These are phyloP conservation scores for Sporothrix pseudoabietina DNA, from an alignment of 2,329 filamentous ascomycete genomes.

Conservation along the genomic window DNA sequence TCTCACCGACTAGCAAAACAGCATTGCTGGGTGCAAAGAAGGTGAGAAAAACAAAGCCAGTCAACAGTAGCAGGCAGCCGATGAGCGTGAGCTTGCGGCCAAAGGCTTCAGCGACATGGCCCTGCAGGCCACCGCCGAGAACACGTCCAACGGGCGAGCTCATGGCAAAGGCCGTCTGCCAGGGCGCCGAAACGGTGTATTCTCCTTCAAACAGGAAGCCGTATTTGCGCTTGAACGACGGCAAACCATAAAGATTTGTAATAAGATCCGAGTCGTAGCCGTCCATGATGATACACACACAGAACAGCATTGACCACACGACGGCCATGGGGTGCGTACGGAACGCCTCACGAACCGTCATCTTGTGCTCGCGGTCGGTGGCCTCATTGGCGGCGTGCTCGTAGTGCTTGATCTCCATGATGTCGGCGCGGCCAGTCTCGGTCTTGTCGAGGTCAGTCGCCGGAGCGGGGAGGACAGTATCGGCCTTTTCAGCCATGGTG, in stretches of 20 bases:
- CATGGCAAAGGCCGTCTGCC: slow-evolving; percentile 52
- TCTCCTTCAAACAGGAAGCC: slow-evolving; percentile 37
- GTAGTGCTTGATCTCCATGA: slow-evolving; percentile 25
- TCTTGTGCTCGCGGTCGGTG: slow-evolving; percentile 26
- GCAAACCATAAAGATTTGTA: slow-evolving; percentile 32
- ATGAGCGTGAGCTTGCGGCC: slow-evolving; percentile 26
- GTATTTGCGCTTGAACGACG: slow-evolving; percentile 35
- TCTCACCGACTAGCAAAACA: slow-evolving; percentile 61
- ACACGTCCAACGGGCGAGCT: slow-evolving; percentile 49
- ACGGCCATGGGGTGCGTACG: slow-evolving; percentile 31
- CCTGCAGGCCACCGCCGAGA: slow-evolving; percentile 52
- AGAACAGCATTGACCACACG: slow-evolving; percentile 28
- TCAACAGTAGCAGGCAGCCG: slow-evolving; percentile 35
- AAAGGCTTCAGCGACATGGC: slow-evolving; percentile 35
- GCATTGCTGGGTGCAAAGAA: slow-evolving; percentile 61
- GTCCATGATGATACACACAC: slow-evolving; percentile 32
- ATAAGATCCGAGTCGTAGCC: slow-evolving; percentile 35
- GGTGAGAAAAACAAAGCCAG: slow-evolving; percentile 58
- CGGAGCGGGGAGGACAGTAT: background rate
- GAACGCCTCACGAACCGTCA: slow-evolving; percentile 36
- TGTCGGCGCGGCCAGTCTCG: slow-evolving; percentile 23
- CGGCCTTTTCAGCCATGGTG: background rate
- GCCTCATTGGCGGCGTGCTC: slow-evolving; percentile 25
- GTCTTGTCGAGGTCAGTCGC: slow-evolving; percentile 21
- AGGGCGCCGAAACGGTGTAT: slow-evolving; percentile 49